Evolutionary conservation across 2,329 filamentous ascomycete genomes (phyloP), one percentile per base, ranked within the genome.

Genomic region (Thielaviopsis ethacetica): DNA sequence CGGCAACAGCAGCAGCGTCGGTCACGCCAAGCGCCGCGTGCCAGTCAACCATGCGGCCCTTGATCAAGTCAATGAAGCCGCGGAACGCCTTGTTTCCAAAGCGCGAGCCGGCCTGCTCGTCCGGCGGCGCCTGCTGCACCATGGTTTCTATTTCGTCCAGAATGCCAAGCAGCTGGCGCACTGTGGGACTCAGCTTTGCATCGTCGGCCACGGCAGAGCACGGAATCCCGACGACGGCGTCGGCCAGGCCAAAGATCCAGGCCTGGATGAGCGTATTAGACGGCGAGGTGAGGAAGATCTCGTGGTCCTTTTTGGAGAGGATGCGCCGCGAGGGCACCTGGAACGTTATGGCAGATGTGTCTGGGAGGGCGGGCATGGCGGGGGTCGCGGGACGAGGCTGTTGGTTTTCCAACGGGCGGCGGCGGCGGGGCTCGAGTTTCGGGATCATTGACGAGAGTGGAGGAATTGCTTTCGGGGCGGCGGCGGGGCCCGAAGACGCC

Each of bases 11-110:
- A 13, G 69, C 71, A 2, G 70, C 62, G 17, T 75, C 69, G 1
- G 69, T 66, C 9, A 88, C 62, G 5, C 79, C 80, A 1, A 91
- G 75, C 52, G 71, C 68, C 38, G 71, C 68, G 67, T 91, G 87
- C 86, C 87, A 91, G 47, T 67, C 69, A 2, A 68, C 64, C 57
- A 76, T 74, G 62, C 76, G 77, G 22, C 77, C 76, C 64, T 77
- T 78, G 19, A 86, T 73, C 53, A 81, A 79, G 68, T 88, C 86
- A 59, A 96, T 78, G 66, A 94, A 91, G 60, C 80, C 78, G 55
- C 89, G 82, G 72, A 98, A 98, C 1, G 86, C 82, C 64, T 90
- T 91, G 72, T 98, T 98, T 53, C 93, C 94, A 69, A 98, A 98
- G 26, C 93, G 81, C 9, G 90, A 95, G 53, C 90, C 90, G 30